phyloP scores from a whole-genome alignment of 805 yeast species.

The Myxozyma lipomycoides region DNA sequence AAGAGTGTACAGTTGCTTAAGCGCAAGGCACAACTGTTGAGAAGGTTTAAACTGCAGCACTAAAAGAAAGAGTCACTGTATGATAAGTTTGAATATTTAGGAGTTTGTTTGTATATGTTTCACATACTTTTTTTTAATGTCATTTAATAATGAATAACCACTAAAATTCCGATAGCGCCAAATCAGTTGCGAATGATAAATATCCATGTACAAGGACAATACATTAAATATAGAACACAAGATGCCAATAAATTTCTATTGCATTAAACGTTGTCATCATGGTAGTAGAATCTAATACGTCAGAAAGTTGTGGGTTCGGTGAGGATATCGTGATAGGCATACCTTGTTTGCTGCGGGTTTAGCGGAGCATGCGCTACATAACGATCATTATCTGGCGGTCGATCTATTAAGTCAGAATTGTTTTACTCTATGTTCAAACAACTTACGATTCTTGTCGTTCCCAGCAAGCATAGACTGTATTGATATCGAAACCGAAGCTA shows the following conservation, averaged over 20 bases:
- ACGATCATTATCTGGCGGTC: conserved; percentile 55
- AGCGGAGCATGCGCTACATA: conserved; percentile 54
- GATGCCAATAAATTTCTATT: not conserved
- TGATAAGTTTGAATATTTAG: not conserved
- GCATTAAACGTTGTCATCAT: conserved; percentile 49
- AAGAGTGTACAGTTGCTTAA: conserved; percentile 81
- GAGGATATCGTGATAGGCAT: not conserved
- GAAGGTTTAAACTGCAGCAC: conserved; percentile 24
- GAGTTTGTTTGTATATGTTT: not conserved
- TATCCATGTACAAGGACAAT: too few relatives aligned
- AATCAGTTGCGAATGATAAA: too few relatives aligned
- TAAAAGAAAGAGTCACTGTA: too few relatives aligned
- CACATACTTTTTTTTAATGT: not conserved
- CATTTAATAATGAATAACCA: not conserved
- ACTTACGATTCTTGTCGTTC: conserved; percentile 40
- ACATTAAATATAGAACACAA: not conserved
- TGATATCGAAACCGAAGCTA: conserved; percentile 43
- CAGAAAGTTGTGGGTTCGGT: not conserved
- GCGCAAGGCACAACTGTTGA: conserved; percentile 48
- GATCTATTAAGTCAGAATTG: conserved; percentile 29
- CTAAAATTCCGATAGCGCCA: too few relatives aligned
- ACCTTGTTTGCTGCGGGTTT: conserved; percentile 48
- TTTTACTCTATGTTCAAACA: not conserved
- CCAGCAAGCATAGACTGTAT: conserved; percentile 61
- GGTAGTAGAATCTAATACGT: conserved; percentile 46